phyloP scores from a whole-genome alignment of 305 asterid species.

The Ajuga reptans region DNA sequence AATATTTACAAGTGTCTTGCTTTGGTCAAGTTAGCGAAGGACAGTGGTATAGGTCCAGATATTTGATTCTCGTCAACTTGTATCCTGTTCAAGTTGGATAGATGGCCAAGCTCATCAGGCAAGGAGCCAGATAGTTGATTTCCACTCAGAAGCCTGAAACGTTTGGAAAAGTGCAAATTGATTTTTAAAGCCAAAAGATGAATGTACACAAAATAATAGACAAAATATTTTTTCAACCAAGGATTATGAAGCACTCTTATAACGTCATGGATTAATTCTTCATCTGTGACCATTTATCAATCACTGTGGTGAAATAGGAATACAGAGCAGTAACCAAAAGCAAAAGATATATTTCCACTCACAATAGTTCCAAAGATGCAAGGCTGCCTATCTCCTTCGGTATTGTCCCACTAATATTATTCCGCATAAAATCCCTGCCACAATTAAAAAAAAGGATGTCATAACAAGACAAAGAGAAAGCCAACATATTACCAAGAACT shows the following conservation, averaged over 20 bases:
- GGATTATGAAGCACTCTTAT: not conserved
- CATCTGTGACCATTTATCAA: not conserved
- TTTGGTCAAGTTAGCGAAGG: constrained; percentile 59
- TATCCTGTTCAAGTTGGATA: constrained; percentile 70
- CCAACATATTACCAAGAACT: not conserved
- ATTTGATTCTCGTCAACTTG: constrained; percentile 78
- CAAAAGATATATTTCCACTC: constrained; percentile 35
- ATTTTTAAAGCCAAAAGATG: not conserved
- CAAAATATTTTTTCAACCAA: not conserved
- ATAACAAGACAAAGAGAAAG: not conserved
- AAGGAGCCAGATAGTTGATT: constrained; percentile 69
- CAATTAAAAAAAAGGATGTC: constrained; percentile 13
- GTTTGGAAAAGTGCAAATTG: not conserved
- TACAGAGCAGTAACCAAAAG: constrained; percentile 13
- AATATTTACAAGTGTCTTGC: constrained; percentile 57
- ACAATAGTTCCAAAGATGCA: constrained; percentile 53
- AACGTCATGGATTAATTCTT: not conserved
- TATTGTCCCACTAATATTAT: constrained; percentile 64
- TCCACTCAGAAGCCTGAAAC: constrained; percentile 80
- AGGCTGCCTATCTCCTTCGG: constrained; percentile 84
- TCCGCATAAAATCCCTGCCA: constrained; percentile 87
- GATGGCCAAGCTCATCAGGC: constrained; percentile 85
- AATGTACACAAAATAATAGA: not conserved
- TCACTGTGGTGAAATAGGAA: not conserved
- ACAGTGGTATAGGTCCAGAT: constrained; percentile 70